These are phyloP conservation scores for Lathyrus aphaca DNA, from an alignment of 306 rosid species.

Conservation along the genomic window DNA sequence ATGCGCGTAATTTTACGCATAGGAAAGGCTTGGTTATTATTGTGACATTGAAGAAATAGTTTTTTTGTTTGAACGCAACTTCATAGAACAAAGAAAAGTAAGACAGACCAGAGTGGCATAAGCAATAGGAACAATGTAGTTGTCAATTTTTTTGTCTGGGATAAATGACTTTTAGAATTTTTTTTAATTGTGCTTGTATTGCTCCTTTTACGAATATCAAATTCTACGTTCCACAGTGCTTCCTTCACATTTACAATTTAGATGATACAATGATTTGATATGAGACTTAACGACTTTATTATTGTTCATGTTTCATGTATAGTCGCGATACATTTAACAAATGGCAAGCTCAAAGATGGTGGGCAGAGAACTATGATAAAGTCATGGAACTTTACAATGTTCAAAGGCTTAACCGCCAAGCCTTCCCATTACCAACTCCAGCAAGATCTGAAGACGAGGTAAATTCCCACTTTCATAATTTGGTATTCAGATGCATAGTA, in stretches of 20 bases:
- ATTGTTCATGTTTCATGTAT: constrained; percentile 27
- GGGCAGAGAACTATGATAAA: constrained; percentile 64
- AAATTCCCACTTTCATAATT: constrained; percentile 28
- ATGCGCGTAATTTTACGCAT: neutral
- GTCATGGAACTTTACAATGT: constrained; percentile 69
- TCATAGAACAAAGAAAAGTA: neutral
- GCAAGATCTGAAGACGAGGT: constrained; percentile 72
- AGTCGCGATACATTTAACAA: constrained; percentile 63
- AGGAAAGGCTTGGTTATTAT: neutral
- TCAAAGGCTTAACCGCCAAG: constrained; percentile 57
- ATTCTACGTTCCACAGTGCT: constrained; percentile 5
- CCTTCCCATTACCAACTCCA: constrained; percentile 61
- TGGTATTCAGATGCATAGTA: neutral
- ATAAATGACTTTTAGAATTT: neutral
- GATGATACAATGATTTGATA: neutral
- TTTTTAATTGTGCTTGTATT: constrained; percentile 9
- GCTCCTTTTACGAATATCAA: constrained; percentile 25
- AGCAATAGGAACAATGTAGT: constrained; percentile 9
- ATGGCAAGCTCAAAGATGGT: constrained; percentile 74
- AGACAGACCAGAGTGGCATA: neutral
- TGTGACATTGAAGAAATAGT: neutral
- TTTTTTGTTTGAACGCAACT: neutral
- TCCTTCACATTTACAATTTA: constrained; percentile 14
- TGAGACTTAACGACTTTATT: constrained; percentile 20
- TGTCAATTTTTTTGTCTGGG: neutral